Evolutionary conservation across 2,329 filamentous ascomycete species (phyloP).

Genomic region (Ophiostoma perfectum): DNA sequence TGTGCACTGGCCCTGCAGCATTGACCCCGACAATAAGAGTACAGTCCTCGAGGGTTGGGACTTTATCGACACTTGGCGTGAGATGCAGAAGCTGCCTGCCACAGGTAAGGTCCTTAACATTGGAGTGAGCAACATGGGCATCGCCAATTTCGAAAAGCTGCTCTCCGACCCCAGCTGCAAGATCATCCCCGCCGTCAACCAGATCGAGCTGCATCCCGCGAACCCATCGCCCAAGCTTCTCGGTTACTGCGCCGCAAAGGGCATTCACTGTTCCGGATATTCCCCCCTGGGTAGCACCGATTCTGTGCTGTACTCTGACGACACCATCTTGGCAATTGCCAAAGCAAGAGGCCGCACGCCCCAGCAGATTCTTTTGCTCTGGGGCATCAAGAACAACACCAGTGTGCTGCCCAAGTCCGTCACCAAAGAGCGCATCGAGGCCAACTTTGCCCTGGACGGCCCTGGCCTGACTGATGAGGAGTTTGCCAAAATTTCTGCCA

Average conservation of each 20-base stretch:
- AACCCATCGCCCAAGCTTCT: conserved; percentile 76
- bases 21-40: conserved; percentile 14
- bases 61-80: conserved; percentile 24
- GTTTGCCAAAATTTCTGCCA: conserved; percentile 59
- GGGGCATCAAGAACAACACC: conserved; percentile 76
- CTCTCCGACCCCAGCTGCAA: conserved; percentile 60
- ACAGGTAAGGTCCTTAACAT: conserved; percentile 24
- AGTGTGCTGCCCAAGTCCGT: conserved; percentile 83
- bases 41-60: conserved; percentile 18
- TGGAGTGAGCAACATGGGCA: conserved; percentile 24
- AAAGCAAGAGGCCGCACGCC: conserved; percentile 61
- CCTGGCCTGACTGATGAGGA: conserved; percentile 70
- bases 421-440: conserved; percentile 65
- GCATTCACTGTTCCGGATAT: conserved; percentile 70
- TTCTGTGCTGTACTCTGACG: conserved; percentile 64
- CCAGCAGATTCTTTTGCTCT: conserved; percentile 72
- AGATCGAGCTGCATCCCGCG: conserved; percentile 76
- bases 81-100: conserved; percentile 23
- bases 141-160: conserved; percentile 37
- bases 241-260: conserved; percentile 64
- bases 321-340: conserved; percentile 57
- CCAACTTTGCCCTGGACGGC: conserved; percentile 63
- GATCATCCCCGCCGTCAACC: conserved; percentile 65
- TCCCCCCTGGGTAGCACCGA: conserved; percentile 67
- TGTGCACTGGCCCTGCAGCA: conserved; percentile 23